A percentile compares a stretch with the other conserved stretches of the same genome.
These are phyloP conservation scores for Taphrina populina DNA, from an alignment of 1,139 yeast species.

Conservation along the genomic window DNA sequence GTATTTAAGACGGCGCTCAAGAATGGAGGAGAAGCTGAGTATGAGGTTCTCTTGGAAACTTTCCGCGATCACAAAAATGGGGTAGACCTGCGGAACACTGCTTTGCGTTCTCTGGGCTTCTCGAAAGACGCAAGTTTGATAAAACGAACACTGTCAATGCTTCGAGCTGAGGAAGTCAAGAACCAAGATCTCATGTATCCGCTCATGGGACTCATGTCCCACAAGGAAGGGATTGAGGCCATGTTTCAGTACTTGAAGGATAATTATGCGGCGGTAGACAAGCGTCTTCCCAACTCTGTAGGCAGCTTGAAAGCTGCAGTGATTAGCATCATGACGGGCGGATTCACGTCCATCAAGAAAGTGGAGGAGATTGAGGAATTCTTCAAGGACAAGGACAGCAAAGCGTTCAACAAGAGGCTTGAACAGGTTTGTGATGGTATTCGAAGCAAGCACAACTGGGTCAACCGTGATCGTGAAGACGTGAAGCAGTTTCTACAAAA, in stretches of 20 bases:
- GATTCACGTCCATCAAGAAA: slow-evolving; percentile 63
- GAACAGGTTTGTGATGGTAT: slow-evolving; percentile 70
- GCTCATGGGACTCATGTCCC: slow-evolving; percentile 66
- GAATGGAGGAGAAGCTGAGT: slow-evolving; percentile 58
- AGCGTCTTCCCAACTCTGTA: slow-evolving; percentile 75
- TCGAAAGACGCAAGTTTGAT: slow-evolving; percentile 61
- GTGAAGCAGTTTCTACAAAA: slow-evolving; percentile 43
- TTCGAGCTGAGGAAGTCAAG: slow-evolving; percentile 67
- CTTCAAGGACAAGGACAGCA: slow-evolving; percentile 61
- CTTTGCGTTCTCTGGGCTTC: slow-evolving; percentile 72
- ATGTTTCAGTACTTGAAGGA: slow-evolving; percentile 73
- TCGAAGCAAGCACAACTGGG: slow-evolving; percentile 63
- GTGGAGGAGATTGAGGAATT: slow-evolving; percentile 59
- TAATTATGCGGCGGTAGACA: slow-evolving; percentile 69
- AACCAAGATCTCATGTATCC: slow-evolving; percentile 81
- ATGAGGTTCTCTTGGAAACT: slow-evolving; percentile 50
- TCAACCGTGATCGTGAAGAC: slow-evolving; percentile 58
- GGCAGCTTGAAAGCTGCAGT: slow-evolving; percentile 69
- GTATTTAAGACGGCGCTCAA: slow-evolving; percentile 70
- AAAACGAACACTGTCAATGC: slow-evolving; percentile 58
- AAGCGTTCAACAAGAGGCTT: slow-evolving; percentile 71
- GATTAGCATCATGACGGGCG: slow-evolving; percentile 60
- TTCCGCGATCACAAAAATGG: slow-evolving; percentile 61
- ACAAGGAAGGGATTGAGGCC: slow-evolving; percentile 61
- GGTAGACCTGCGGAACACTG: slow-evolving; percentile 72